Evolutionary conservation across 345 rosid genomes (phyloP).

Genomic region (Citrus maxima): DNA sequence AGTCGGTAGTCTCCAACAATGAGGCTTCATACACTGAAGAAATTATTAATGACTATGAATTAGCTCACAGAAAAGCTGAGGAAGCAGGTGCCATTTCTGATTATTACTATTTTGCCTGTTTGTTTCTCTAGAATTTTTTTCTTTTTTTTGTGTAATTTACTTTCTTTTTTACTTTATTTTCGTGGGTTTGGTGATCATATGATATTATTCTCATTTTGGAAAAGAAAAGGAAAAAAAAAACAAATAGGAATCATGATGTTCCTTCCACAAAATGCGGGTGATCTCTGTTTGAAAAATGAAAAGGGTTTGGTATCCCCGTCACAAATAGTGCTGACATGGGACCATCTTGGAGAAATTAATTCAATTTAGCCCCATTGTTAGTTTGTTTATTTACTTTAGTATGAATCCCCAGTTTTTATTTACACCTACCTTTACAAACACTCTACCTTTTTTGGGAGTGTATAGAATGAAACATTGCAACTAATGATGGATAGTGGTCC

Average conservation of each 20-base stretch:
- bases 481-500: slow-evolving; percentile 16
- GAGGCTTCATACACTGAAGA: slow-evolving; percentile 40
- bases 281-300: neutral
- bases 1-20: slow-evolving; percentile 37
- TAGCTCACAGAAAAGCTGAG: slow-evolving; percentile 90
- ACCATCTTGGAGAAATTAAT: slow-evolving; percentile 13
- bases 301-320: neutral
- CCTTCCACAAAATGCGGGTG: slow-evolving; percentile 20
- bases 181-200: neutral
- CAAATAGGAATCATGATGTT: slow-evolving; percentile 10
- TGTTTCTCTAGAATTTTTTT: neutral
- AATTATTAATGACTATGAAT: slow-evolving; percentile 58
- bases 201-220: neutral
- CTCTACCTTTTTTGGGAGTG: slow-evolving; percentile 3
- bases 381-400: neutral
- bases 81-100: slow-evolving; percentile 67
- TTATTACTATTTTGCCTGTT: neutral
- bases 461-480: slow-evolving; percentile 11
- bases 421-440: neutral
- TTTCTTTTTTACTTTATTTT: neutral
- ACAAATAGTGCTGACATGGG: slow-evolving; percentile 17
- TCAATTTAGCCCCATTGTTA: neutral
- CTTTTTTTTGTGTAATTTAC: neutral
- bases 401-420: neutral
- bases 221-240: neutral